Evolutionary conservation across 208 protist genomes (phyloP).

Genomic region (Crithidia acanthocephali): DNA sequence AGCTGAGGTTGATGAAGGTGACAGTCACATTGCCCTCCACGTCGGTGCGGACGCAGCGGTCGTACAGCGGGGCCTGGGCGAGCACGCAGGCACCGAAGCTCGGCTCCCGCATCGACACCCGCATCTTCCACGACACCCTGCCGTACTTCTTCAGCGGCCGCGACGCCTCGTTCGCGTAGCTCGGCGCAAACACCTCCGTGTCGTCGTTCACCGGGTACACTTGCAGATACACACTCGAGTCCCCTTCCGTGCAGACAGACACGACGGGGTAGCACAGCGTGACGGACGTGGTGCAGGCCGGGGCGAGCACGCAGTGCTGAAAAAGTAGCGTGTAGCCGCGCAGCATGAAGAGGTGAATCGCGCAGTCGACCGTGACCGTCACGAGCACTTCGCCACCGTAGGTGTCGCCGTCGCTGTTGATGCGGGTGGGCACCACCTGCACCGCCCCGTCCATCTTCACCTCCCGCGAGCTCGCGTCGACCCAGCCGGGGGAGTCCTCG

Average conservation of each 20-base stretch:
- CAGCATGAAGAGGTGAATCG: conserved; percentile 30
- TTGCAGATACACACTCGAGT: conserved; percentile 37
- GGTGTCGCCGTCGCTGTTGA: conserved; percentile 14
- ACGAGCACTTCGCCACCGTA: conserved; percentile 30
- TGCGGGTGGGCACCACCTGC: conserved; percentile 25
- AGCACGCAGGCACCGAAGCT: conserved; percentile 25
- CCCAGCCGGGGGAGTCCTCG: conserved; percentile 12
- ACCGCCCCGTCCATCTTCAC: conserved; percentile 28
- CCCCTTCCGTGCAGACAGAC: conserved; percentile 28
- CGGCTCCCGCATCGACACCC: conserved; percentile 31
- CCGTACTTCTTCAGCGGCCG: conserved; percentile 31
- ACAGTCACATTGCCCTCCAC: conserved; percentile 46
- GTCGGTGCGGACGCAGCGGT: conserved; percentile 46
- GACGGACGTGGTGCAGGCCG: conserved; percentile 16
- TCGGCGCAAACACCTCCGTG: conserved; percentile 29
- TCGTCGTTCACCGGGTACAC: conserved; percentile 34
- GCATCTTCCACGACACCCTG: conserved; percentile 40
- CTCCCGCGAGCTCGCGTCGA: conserved; percentile 6
- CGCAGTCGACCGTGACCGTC: conserved; percentile 19
- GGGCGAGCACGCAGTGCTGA: conserved; percentile 34
- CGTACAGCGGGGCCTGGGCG: conserved; percentile 24
- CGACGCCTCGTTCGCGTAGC: conserved; percentile 23
- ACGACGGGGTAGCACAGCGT: conserved; percentile 32
- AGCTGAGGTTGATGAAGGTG: conserved; percentile 21
- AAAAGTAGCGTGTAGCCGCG: conserved; percentile 31